phyloP scores from a whole-genome alignment of 768 basidiomycete genomes.

The Pisolithus orientalis region DNA sequence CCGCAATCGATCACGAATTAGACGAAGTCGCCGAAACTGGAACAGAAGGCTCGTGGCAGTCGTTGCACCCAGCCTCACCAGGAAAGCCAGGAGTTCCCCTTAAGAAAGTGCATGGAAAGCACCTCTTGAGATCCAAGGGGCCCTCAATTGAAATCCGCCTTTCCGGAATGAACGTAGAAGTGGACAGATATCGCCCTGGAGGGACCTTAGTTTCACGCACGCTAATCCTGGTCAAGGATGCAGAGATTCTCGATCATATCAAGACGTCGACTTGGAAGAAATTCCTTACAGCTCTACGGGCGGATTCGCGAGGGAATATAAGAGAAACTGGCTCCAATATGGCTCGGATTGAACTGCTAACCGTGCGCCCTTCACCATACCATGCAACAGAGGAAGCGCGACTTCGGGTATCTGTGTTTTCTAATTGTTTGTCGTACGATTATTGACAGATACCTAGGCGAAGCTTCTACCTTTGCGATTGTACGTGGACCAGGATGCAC shows the following conservation, averaged over 20 bases:
- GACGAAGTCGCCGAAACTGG: slow-evolving; percentile 68
- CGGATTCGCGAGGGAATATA: slow-evolving; percentile 82
- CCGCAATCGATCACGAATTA: slow-evolving; percentile 90
- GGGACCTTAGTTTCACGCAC: slow-evolving; percentile 58
- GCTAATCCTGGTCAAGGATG: slow-evolving; percentile 58
- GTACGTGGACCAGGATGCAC: slow-evolving; percentile 96
- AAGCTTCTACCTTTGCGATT: slow-evolving; percentile 87
- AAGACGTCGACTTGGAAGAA: slow-evolving; percentile 99
- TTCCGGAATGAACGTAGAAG: slow-evolving; percentile 53
- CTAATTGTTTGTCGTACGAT: not conserved
- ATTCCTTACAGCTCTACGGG: slow-evolving; percentile 81
- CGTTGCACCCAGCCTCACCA: slow-evolving; percentile 53
- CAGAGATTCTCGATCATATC: slow-evolving; percentile 95
- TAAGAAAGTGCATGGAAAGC: slow-evolving; percentile 46
- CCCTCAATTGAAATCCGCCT: slow-evolving; percentile 83
- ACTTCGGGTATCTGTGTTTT: slow-evolving; percentile 40
- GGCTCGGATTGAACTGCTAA: slow-evolving; percentile 80
- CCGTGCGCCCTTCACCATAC: slow-evolving; percentile 64
- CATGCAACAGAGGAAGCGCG: slow-evolving; percentile 70
- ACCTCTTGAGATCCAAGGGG: slow-evolving; percentile 64
- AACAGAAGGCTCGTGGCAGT: slow-evolving; percentile 88
- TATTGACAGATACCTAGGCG: slow-evolving; percentile 41
- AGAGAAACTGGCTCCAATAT: slow-evolving; percentile 91
- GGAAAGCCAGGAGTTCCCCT: slow-evolving; percentile 29
- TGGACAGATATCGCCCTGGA: slow-evolving; percentile 57